Evolutionary conservation across 192 early-diverging fungal genomes (phyloP), one percentile per base, ranked within the genome.

Genomic region (Chytriomyces confervae): DNA sequence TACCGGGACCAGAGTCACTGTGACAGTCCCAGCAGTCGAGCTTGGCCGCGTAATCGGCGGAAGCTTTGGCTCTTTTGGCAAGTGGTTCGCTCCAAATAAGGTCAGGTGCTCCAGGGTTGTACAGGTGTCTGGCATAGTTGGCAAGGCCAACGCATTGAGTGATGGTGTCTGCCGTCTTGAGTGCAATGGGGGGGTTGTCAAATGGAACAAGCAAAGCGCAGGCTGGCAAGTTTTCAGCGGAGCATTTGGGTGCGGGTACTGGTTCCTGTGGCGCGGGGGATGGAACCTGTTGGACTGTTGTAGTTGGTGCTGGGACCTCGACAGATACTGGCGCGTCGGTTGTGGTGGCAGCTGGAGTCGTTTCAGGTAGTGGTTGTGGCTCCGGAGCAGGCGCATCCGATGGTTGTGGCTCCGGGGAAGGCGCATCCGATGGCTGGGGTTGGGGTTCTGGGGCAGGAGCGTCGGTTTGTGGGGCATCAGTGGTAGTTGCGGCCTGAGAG

Each of bases 121-220:
- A 71, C 8, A 71, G 8, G 13, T 60, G 49, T 11, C 69, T 48
- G 8, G 69, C 69, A 24, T 71, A 71, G 51, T 71, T 71, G 2
- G 69, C 69, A 50, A 71, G 50, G 24, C 45, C 36, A 8, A 53
- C 7, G 27, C 69, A 71, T 13, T 57, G 53, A 57, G 53, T 57
- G 53, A 57, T 57, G 13, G 20, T 20, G 20, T 57, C 53, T 20
- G 53, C 53, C 16, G 16, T 20, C 20, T 57, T 20, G 53, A 57
- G 53, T 57, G 53, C 20, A n/a, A 57, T 20, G 13, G 53, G 53
- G 1, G 53, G 53, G 16, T 57, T 13, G 53, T 57, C 53, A 20
- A 57, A 57, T 57, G 53, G 53, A 13, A 57, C 53, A 3, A 57
- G 13, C 13, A 20, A 57, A n/a, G 53, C 53, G 20, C 53, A 57